phyloP scores from a whole-genome alignment of 1,139 yeast species.

The Wickerhamomyces sp. region DNA sequence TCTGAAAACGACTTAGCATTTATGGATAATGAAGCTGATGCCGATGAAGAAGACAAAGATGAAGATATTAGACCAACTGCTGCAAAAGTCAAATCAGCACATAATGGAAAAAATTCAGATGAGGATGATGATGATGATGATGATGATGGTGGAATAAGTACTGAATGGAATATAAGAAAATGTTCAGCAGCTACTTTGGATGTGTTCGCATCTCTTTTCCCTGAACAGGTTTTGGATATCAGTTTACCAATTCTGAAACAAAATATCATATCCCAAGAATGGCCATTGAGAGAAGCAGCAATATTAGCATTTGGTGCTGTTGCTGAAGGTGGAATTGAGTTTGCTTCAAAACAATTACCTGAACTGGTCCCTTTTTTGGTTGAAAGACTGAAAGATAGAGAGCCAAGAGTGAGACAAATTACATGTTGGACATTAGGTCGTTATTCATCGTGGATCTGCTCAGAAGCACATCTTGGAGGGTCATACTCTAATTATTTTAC shows the following conservation, averaged over 20 bases:
- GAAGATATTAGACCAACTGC: slow-evolving; percentile 83
- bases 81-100: slow-evolving; percentile 68
- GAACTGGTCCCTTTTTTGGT: slow-evolving; percentile 80
- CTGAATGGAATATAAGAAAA: slow-evolving; percentile 88
- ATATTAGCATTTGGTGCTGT: slow-evolving; percentile 94
- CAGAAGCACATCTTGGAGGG: slow-evolving; percentile 59
- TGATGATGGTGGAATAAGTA: slow-evolving; percentile 56
- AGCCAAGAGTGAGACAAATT: slow-evolving; percentile 87
- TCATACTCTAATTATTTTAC: slow-evolving; percentile 62
- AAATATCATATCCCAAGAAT: slow-evolving; percentile 60
- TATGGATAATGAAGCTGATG: slow-evolving; percentile 70
- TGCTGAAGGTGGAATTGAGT: slow-evolving; percentile 79
- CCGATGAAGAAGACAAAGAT: slow-evolving; percentile 81
- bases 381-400: slow-evolving; percentile 67
- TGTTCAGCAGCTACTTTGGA: slow-evolving; percentile 94
- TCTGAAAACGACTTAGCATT: slow-evolving; percentile 74
- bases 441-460: slow-evolving; percentile 76
- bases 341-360: slow-evolving; percentile 70
- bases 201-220: slow-evolving; percentile 63
- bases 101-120: slow-evolving; percentile 43
- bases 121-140: slow-evolving; percentile 59
- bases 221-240: slow-evolving; percentile 61
- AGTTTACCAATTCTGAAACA: slow-evolving; percentile 75
- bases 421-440: slow-evolving; percentile 94
- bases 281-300: slow-evolving; percentile 93